These are phyloP conservation scores for Lactarius hatsudake DNA, from an alignment of 768 basidiomycete genomes.

Conservation along the genomic window DNA sequence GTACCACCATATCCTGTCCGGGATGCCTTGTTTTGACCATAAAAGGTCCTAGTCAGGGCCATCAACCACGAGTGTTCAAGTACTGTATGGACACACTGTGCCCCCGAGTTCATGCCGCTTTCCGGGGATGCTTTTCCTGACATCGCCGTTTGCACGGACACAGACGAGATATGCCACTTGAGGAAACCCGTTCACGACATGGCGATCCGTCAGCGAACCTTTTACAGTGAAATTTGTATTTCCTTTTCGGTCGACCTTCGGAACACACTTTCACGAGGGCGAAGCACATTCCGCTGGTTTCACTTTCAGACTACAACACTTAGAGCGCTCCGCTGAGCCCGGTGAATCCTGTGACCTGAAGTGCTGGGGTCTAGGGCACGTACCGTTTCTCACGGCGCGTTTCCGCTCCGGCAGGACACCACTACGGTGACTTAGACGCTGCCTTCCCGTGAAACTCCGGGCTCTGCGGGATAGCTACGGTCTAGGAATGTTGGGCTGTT, in stretches of 20 bases:
- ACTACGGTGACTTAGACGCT: not conserved
- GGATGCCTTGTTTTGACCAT: not conserved
- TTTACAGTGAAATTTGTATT: conserved; percentile 1
- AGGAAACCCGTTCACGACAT: not conserved
- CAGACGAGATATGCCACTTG: not conserved
- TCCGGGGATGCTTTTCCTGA: not conserved
- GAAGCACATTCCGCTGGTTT: not conserved
- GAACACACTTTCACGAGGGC: not conserved
- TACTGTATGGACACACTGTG: not conserved
- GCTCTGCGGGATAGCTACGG: not conserved
- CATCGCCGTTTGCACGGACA: not conserved
- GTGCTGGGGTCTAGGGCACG: not conserved
- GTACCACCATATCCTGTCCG: not conserved
- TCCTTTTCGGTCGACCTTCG: not conserved
- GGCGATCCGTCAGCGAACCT: conserved; percentile 19
- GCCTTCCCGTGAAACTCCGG: not conserved
- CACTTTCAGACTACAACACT: not conserved
- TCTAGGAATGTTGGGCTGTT: not conserved
- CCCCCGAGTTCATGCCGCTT: not conserved
- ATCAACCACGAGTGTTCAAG: not conserved
- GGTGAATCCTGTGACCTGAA: not conserved
- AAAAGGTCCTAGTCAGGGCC: not conserved
- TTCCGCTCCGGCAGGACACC: not conserved
- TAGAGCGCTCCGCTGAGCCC: conserved; percentile 6
- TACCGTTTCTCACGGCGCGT: not conserved